Conservation (phyloP, 495 filamentous ascomycete genomes). For the Glutinoglossum americanum region DNA sequence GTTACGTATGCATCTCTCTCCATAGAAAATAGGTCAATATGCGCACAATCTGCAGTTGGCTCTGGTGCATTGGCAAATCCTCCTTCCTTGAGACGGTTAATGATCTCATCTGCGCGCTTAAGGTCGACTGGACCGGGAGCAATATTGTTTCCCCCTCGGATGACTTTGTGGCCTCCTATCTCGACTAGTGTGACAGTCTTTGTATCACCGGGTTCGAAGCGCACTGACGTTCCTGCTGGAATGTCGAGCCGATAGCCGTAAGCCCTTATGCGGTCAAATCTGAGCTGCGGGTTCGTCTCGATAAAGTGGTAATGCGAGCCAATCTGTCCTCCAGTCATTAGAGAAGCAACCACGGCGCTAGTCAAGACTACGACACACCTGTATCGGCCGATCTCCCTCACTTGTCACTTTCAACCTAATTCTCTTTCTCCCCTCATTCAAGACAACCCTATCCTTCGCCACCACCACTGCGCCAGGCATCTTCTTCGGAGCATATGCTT, state of each 20-base stretch:
- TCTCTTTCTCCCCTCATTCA: conserved; percentile 58
- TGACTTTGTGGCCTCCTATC: conserved; percentile 66
- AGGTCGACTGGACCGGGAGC: conserved; percentile 52
- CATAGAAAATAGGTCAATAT: conserved; percentile 42
- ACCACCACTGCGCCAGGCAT: conserved; percentile 63
- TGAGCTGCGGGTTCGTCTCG: conserved; percentile 74
- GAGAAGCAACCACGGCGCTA: not conserved
- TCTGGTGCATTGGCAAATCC: conserved; percentile 63
- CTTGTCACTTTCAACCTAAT: conserved; percentile 59
- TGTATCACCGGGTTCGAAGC: conserved; percentile 86
- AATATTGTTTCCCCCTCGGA: conserved; percentile 63
- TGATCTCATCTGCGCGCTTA: conserved; percentile 37
- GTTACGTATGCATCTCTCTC: conserved; percentile 53
- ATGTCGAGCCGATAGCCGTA: conserved; percentile 84
- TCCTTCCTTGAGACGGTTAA: conserved; percentile 37
- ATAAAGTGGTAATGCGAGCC: conserved; percentile 96
- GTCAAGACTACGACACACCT: conserved; percentile 27
- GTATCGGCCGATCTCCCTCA: conserved; percentile 77
- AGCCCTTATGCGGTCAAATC: conserved; percentile 71
- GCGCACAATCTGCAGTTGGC: conserved; percentile 29
- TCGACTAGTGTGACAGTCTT: conserved; percentile 87
- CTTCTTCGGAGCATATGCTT: conserved; percentile 38
- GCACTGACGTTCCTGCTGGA: conserved; percentile 72
- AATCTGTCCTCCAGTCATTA: conserved; percentile 23
- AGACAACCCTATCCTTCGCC: conserved; percentile 38